These are phyloP conservation scores for Dysphania ambrosioides DNA, from an alignment of 148 eudicot species.

Conservation along the genomic window DNA sequence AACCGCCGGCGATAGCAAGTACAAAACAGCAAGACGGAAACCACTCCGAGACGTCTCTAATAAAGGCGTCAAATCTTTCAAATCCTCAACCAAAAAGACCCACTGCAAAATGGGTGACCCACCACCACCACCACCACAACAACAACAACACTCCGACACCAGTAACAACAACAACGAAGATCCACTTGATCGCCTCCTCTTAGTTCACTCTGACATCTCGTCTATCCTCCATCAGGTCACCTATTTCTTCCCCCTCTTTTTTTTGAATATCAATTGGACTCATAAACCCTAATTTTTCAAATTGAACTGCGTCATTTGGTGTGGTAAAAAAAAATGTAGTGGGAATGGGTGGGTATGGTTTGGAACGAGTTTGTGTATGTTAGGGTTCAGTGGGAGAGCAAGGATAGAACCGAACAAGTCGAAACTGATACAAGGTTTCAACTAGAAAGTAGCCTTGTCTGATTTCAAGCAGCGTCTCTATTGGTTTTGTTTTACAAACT, in stretches of 20 bases:
- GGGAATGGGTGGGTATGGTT: no score
- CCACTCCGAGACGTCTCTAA: not conserved
- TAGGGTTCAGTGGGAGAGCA: no score
- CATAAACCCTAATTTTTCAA: not conserved
- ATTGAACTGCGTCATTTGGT: not conserved
- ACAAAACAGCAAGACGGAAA: not conserved
- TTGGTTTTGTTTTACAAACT: not conserved
- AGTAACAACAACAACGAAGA: constrained; percentile 26
- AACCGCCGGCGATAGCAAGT: not conserved
- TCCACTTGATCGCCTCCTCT: constrained; percentile 60
- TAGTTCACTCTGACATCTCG: constrained; percentile 59
- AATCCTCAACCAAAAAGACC: constrained; percentile 2
- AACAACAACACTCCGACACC: not conserved
- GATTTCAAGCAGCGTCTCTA: no score
- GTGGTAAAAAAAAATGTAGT: not conserved
- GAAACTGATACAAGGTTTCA: no score
- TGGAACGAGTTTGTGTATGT: no score
- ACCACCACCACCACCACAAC: not conserved
- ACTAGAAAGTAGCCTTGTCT: no score
- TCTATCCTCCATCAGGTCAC: constrained; percentile 53
- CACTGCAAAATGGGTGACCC: not conserved
- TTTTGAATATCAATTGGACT: not conserved
- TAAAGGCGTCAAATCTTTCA: not conserved
- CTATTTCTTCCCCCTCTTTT: not conserved
- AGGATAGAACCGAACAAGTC: no score